phyloP scores from a whole-genome alignment of 352 stramenopile species.

The Globisporangium echinulatum region DNA sequence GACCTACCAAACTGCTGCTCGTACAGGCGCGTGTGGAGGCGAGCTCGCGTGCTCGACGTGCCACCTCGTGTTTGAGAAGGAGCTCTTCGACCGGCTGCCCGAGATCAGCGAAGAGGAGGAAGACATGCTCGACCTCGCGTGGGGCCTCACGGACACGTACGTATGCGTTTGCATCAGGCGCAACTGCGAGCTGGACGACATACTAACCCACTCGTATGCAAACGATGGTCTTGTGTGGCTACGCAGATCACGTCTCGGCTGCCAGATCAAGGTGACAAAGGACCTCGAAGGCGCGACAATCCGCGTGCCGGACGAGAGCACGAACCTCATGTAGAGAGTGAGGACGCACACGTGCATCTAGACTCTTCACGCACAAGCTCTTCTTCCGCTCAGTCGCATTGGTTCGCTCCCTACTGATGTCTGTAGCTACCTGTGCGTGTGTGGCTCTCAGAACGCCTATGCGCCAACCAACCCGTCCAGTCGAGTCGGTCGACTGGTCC shows the following conservation, averaged over 20 bases:
- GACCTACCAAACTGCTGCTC: not conserved
- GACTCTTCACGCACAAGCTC: no score
- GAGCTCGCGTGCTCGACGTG: constrained; percentile 93
- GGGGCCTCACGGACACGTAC: constrained; percentile 91
- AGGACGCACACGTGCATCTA: no score
- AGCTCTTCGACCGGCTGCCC: constrained; percentile 84
- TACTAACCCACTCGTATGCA: not conserved
- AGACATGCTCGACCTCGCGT: constrained; percentile 94
- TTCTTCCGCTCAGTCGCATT: no score
- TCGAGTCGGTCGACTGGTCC: no score
- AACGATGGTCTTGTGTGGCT: not conserved
- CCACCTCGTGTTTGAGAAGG: constrained; percentile 89
- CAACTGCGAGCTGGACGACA: not conserved
- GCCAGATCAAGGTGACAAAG: constrained; percentile 88
- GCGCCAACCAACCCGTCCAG: no score
- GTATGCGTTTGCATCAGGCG: constrained; percentile 9
- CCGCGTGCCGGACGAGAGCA: constrained; percentile 81
- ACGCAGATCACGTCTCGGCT: constrained; percentile 73
- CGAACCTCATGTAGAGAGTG: constrained; percentile 83
- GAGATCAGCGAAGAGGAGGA: constrained; percentile 91
- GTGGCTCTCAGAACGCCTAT: not conserved
- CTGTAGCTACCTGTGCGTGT: not conserved
- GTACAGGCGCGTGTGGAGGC: constrained; percentile 82
- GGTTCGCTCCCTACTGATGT: no score
- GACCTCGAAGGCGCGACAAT: constrained; percentile 83